A percentile compares a stretch with the other conserved stretches of the same genome.
These are phyloP conservation scores for Volutella citrinella DNA, from an alignment of 2,329 filamentous ascomycete genomes.

Conservation along the genomic window DNA sequence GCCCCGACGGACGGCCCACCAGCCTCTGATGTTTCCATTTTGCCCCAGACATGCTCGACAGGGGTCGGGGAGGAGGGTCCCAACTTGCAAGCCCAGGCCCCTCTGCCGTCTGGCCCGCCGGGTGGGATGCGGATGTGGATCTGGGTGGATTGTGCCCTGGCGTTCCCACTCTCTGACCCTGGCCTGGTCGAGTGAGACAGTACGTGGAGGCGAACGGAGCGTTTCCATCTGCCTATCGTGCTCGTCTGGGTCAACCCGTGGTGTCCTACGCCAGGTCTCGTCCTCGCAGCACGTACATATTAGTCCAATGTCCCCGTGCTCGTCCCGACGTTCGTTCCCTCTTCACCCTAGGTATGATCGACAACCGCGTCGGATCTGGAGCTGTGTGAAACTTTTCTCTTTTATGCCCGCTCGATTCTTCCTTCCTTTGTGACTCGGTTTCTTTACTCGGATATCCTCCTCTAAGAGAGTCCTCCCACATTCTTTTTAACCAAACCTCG, in stretches of 20 bases:
- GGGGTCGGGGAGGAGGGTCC: conserved; percentile 25
- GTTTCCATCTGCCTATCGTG: conserved; percentile 25
- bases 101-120: conserved; percentile 27
- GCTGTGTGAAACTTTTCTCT: conserved; percentile 42
- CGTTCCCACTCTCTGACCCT: conserved; percentile 34
- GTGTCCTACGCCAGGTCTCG: conserved; percentile 37
- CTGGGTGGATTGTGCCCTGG: conserved; percentile 17
- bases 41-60: conserved; percentile 27
- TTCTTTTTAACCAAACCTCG: conserved; percentile 32
- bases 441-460: conserved; percentile 40
- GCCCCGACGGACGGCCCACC: conserved; percentile 17
- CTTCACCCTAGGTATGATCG: conserved; percentile 43
- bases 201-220: conserved; percentile 37
- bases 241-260: conserved; percentile 24
- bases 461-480: conserved; percentile 39
- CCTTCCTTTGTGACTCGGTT: conserved; percentile 46
- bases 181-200: conserved; percentile 49
- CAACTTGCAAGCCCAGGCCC: no score
- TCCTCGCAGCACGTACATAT: conserved; percentile 52
- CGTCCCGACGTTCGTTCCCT: conserved; percentile 32
- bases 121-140: conserved; percentile 21
- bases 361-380: conserved; percentile 44
- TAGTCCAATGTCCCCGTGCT: conserved; percentile 42
- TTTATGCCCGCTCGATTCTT: conserved; percentile 49
- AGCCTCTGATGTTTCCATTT: conserved; percentile 26